Evolutionary conservation across 305 asterid genomes (phyloP).

Genomic region (Solanum chacoense): DNA sequence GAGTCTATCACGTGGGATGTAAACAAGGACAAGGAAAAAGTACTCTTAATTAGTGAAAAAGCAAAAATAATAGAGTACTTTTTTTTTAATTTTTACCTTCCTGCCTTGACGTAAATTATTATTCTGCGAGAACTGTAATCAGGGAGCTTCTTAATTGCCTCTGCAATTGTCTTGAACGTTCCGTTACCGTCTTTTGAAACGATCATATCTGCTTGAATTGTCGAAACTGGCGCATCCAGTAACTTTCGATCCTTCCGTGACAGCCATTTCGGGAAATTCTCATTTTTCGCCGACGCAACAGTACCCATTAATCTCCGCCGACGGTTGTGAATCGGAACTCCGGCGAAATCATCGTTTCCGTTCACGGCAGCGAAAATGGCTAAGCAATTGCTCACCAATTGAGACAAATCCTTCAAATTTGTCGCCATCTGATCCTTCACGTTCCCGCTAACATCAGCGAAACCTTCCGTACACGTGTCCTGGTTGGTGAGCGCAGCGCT

Average conservation of each 20-base stretch:
- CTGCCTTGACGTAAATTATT: constrained; percentile 87
- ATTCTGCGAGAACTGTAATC: constrained; percentile 46
- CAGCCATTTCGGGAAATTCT: constrained; percentile 61
- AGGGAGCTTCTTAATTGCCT: constrained; percentile 90
- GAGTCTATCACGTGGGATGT: background rate
- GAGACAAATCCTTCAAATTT: constrained; percentile 59
- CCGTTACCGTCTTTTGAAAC: constrained; percentile 83
- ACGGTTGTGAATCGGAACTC: constrained; percentile 74
- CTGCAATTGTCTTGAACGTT: constrained; percentile 62
- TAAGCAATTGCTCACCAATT: constrained; percentile 78
- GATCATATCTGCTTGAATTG: constrained; percentile 47
- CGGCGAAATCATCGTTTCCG: constrained; percentile 54
- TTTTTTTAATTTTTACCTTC: constrained; percentile 34
- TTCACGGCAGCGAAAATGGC: constrained; percentile 63
- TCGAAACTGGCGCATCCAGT: constrained; percentile 38
- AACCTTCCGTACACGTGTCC: constrained; percentile 88
- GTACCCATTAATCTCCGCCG: constrained; percentile 37
- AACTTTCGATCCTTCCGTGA: constrained; percentile 48
- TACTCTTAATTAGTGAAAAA: background rate
- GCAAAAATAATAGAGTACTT: background rate
- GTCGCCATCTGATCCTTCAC: constrained; percentile 46
- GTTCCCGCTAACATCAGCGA: constrained; percentile 30
- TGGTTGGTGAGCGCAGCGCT: constrained; percentile 89
- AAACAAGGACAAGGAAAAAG: background rate
- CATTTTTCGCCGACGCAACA: background rate